phyloP scores from a whole-genome alignment of 164 flowering plant genomes.

The Magnolia changhungtana region DNA sequence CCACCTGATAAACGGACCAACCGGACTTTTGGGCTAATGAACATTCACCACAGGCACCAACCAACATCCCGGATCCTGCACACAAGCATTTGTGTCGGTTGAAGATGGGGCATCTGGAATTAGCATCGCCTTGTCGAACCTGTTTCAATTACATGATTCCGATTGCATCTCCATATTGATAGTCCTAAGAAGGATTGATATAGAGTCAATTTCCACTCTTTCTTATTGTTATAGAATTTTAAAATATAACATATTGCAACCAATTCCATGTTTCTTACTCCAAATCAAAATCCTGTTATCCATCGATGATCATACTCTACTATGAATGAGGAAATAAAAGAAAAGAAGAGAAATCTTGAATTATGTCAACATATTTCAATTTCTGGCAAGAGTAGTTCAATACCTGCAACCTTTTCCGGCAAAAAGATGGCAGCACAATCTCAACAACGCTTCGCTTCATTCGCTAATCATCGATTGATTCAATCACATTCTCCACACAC shows the following conservation, averaged over 20 bases:
- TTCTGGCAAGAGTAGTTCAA: conserved; percentile 1
- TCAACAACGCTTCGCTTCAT: conserved; percentile 33
- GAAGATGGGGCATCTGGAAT: too few species aligned
- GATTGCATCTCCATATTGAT: too few species aligned
- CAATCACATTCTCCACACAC: conserved; percentile 22
- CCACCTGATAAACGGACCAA: too few species aligned
- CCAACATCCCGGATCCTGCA: too few species aligned
- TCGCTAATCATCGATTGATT: conserved; percentile 22
- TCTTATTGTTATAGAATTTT: not conserved
- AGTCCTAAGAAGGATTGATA: not conserved
- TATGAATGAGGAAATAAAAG: not conserved
- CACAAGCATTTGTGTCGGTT: too few species aligned
- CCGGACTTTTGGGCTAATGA: too few species aligned
- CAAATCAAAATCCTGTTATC: not conserved
- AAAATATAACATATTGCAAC: not conserved
- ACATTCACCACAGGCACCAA: too few species aligned
- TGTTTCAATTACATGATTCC: too few species aligned
- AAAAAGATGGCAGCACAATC: conserved; percentile 31
- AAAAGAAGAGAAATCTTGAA: not conserved
- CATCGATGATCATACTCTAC: not conserved
- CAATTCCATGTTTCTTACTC: not conserved
- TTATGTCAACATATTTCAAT: not conserved
- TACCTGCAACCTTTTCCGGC: conserved; percentile 29
- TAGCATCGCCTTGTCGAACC: too few species aligned
- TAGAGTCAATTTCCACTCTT: not conserved